Base-by-base conservation (phyloP, 768 basidiomycete genomes). In the Tephrocybe sp. region DNA sequence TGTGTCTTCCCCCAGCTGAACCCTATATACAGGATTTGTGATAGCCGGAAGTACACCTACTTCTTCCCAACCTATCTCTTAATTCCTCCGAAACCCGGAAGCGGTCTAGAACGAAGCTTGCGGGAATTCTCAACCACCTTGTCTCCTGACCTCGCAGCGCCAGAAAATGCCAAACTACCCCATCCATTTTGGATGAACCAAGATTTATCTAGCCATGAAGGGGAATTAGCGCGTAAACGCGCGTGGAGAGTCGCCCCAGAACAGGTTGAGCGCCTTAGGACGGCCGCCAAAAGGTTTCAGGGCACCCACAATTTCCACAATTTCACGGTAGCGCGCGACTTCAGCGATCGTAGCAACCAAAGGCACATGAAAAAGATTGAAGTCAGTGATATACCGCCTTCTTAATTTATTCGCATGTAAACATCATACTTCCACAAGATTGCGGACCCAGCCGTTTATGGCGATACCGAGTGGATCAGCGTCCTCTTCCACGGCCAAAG, bases 291-390 rank as follows among this genome's bases (percentile, higher is more conserved):
- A 46, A 81, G 76, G 61, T 98, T 84, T 62, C 79, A 88, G 58
- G 95, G 91, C 6, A 91, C 92, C 2, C 94, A 97, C 68, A 98
- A 98, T 67, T 99, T 96, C 68, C 94, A 97, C 69, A 98, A 98
- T 65, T 98, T 95, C 62, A 98, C 97, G 0, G 84, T 98, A 45
- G 90, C 85, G 2, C 83, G 88, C 40, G 91, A 91, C 42, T 93
- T 88, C 68, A 70, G 78, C 4, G 96, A 98, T 65, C 77, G 83
- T 17, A 90, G 88, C 52, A 88, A 87, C 59, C 80, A 86, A 59
- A 77, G 97, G n/a, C 79, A 83, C 65, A 95, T 99, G 86, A 90
- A 92, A 59, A 80, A 76, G 45, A 84, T 98, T 2, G 85, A 92
- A 68, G 96, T 91, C 14, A 45, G 64, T 53, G 17, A 41, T 28